Evolutionary conservation across 1,284 basidiomycete genomes (phyloP).

Genomic region (Erythrobasidium hasegawianum): DNA sequence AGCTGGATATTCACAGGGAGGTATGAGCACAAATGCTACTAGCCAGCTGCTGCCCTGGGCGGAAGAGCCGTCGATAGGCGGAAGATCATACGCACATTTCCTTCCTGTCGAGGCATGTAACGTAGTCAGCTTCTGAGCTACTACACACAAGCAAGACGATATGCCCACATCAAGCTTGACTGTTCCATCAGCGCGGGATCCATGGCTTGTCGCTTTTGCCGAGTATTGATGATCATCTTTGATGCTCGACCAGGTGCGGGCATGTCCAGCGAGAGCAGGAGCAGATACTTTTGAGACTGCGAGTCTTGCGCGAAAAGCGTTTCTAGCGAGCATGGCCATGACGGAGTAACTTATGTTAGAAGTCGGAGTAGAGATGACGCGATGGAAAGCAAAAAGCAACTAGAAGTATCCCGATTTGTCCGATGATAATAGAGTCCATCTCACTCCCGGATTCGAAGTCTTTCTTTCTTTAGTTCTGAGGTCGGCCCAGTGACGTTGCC

Average conservation of each 20-base stretch:
- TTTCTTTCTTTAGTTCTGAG: no score
- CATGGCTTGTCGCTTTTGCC: conserved; percentile 23
- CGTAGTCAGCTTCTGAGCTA: conserved; percentile 18
- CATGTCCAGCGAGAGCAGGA: not conserved
- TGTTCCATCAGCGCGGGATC: conserved; percentile 17
- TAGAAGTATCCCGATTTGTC: no score
- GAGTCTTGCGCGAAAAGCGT: not conserved
- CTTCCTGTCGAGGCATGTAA: not conserved
- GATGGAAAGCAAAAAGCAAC: no score
- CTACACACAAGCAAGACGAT: no score
- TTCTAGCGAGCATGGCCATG: conserved; percentile 9
- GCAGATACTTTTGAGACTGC: not conserved
- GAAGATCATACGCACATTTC: conserved; percentile 8
- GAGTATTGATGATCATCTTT: conserved; percentile 23
- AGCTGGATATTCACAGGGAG: conserved; percentile 2
- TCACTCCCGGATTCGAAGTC: no score
- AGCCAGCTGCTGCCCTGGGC: no score
- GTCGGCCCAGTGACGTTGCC: no score
- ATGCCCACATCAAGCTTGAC: conserved; percentile 24
- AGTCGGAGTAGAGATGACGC: no score
- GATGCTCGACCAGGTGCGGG: conserved; percentile 4
- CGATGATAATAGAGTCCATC: no score
- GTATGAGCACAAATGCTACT: not conserved
- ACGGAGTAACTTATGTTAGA: no score
- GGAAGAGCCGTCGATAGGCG: no score